These are phyloP conservation scores for Boletus rufocinnamomeus DNA, from an alignment of 768 basidiomycete species.

Conservation along the genomic window DNA sequence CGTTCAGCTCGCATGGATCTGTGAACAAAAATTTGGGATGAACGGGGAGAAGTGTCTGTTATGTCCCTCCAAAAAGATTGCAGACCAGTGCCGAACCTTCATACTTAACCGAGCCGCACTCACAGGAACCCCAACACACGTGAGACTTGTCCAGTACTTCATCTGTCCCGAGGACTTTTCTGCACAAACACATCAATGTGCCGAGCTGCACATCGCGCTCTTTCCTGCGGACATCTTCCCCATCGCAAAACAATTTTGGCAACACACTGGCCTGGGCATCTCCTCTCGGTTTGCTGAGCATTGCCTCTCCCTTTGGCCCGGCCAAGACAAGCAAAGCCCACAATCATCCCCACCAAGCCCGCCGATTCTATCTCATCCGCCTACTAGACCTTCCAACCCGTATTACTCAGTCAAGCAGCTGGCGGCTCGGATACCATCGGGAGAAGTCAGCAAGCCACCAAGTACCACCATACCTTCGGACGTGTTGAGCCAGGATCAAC, in stretches of 20 bases:
- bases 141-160: conserved; percentile 68
- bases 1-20: conserved; percentile 71
- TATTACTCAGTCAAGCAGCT: conserved; percentile 50
- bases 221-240: conserved; percentile 62
- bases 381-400: conserved; percentile 51
- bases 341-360: conserved; percentile 30
- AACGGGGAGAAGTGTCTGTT: conserved; percentile 76
- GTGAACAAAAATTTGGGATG: conserved; percentile 75
- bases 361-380: conserved; percentile 31
- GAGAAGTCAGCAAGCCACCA: conserved; percentile 4
- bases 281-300: conserved; percentile 85
- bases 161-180: conserved; percentile 61
- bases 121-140: conserved; percentile 45
- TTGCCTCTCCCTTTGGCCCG: conserved; percentile 69
- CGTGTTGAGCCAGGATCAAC: conserved; percentile 59
- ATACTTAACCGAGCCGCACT: conserved; percentile 52
- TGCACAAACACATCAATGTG: conserved; percentile 32
- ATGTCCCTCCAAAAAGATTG: conserved; percentile 70
- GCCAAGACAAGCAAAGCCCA: conserved; percentile 35
- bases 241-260: conserved; percentile 92
- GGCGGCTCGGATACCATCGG: conserved; percentile 10
- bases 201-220: conserved; percentile 80
- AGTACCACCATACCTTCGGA: conserved; percentile 37
- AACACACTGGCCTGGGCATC: conserved; percentile 89
- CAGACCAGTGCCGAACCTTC: conserved; percentile 76